Evolutionary conservation across 805 yeast genomes (phyloP).

Genomic region (Saccharomycopsis guyanensis): DNA sequence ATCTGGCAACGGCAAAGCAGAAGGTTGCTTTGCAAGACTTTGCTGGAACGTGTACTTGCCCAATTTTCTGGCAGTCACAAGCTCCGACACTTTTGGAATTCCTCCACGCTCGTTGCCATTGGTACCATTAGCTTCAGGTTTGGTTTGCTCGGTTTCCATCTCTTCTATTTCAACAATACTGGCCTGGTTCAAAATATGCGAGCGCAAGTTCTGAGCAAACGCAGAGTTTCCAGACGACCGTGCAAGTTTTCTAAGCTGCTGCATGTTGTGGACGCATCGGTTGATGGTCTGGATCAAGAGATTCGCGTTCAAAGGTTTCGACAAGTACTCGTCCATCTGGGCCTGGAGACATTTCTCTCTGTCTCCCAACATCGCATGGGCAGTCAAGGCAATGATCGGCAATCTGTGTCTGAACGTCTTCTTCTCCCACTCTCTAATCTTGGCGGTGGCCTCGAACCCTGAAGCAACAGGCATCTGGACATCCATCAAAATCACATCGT

Average conservation of each 20-base stretch:
- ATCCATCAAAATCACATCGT: slow-evolving; percentile 84
- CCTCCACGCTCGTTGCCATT: slow-evolving; percentile 3
- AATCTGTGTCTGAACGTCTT: slow-evolving; percentile 71
- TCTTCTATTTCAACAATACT: background rate
- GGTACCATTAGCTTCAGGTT: background rate
- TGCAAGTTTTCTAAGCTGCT: slow-evolving; percentile 17
- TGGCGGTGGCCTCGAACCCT: slow-evolving; percentile 85
- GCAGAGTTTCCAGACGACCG: slow-evolving; percentile 7
- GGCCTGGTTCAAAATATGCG: slow-evolving; percentile 14
- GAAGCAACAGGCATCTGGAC: slow-evolving; percentile 97
- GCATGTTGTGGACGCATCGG: slow-evolving; percentile 62
- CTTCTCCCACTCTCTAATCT: slow-evolving; percentile 82
- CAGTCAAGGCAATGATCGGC: slow-evolving; percentile 85
- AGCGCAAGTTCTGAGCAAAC: slow-evolving; percentile 13
- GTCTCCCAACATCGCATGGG: slow-evolving; percentile 93
- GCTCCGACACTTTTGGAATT: slow-evolving; percentile 18
- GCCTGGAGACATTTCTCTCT: slow-evolving; percentile 79
- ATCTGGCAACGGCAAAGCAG: slow-evolving; percentile 18
- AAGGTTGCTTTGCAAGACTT: slow-evolving; percentile 16
- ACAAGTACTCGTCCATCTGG: slow-evolving; percentile 87
- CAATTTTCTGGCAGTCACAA: slow-evolving; percentile 17
- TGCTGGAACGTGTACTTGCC: slow-evolving; percentile 19
- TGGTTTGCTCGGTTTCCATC: background rate
- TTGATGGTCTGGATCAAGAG: slow-evolving; percentile 76
- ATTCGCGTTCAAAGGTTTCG: slow-evolving; percentile 82